phyloP scores from a whole-genome alignment of 352 stramenopile genomes.

The Phytopythium helicoides region DNA sequence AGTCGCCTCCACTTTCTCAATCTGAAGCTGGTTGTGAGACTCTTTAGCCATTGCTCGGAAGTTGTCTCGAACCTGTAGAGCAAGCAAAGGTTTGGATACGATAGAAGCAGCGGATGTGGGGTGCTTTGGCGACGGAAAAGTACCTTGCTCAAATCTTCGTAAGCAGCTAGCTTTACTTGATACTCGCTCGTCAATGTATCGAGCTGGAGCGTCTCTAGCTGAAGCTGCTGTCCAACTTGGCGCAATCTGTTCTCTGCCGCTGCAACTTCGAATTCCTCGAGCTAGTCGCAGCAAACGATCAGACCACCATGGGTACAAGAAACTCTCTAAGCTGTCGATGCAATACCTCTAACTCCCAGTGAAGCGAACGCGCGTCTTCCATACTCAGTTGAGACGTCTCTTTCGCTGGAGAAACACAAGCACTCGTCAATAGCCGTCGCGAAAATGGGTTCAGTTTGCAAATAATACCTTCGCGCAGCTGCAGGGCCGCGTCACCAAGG shows the following conservation, averaged over 20 bases:
- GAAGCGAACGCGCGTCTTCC: constrained; percentile 24
- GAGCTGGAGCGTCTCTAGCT: constrained; percentile 10
- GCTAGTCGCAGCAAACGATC: constrained; percentile 3
- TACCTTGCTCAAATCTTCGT: constrained; percentile 24
- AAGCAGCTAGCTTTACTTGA: constrained; percentile 8
- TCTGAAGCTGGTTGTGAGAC: constrained; percentile 9
- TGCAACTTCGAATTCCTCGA: constrained; percentile 16
- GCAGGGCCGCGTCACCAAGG: no score
- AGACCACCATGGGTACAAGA: not conserved
- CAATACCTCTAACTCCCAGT: constrained; percentile 31
- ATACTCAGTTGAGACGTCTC: constrained; percentile 14
- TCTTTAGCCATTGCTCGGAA: constrained; percentile 25
- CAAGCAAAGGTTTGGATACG: no score
- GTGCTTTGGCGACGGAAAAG: no score
- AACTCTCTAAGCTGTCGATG: not conserved
- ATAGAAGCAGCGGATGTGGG: no score
- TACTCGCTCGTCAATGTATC: constrained; percentile 8
- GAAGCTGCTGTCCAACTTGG: constrained; percentile 14
- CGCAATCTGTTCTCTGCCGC: constrained; percentile 18
- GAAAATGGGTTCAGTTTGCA: no score
- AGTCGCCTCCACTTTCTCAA: not conserved
- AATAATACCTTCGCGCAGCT: no score
- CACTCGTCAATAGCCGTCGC: no score
- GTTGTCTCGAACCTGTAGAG: constrained; percentile 18
- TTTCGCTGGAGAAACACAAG: constrained; percentile 11